These are phyloP conservation scores for Thamnidium elegans DNA, from an alignment of 192 early-diverging fungal species.

Conservation along the genomic window DNA sequence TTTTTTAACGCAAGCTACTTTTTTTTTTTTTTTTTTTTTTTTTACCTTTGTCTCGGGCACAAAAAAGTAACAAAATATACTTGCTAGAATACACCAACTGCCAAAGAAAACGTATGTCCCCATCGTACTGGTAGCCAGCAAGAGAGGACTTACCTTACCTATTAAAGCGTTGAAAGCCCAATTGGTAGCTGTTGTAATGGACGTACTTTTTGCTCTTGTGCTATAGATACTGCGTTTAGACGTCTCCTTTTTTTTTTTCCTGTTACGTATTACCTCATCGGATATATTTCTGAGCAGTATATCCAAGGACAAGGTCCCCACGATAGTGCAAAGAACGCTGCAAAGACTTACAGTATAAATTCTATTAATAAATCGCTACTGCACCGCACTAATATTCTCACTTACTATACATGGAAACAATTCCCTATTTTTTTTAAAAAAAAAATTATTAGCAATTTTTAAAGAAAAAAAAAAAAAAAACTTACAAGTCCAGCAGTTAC, in stretches of 20 bases:
- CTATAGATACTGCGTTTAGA: conserved; percentile 20
- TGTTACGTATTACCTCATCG: conserved; percentile 38
- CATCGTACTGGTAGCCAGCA: conserved; percentile 47
- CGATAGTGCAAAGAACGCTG: conserved; percentile 61
- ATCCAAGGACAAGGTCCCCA: conserved; percentile 80
- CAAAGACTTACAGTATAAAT: conserved; percentile 37
- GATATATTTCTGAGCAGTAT: conserved; percentile 75
- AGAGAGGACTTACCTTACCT: conserved; percentile 48
- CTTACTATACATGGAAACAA: conserved; percentile 21
- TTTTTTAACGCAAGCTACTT: background rate
- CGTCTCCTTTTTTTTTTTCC: background rate
- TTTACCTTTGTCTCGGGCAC: conserved; percentile 65
- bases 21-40: background rate
- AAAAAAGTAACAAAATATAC: conserved; percentile 60
- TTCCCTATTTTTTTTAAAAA: conserved; percentile 4
- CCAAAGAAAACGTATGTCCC: conserved; percentile 69
- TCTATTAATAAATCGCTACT: background rate
- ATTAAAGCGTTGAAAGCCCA: conserved; percentile 61
- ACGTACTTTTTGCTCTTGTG: conserved; percentile 62
- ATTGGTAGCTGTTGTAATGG: conserved; percentile 66
- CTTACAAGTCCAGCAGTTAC: conserved; percentile 11
- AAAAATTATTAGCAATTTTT: background rate
- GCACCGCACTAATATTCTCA: background rate
- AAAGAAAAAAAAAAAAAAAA: background rate
- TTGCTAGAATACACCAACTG: conserved; percentile 50